phyloP scores from a whole-genome alignment of 768 basidiomycete genomes.

The Suillus hirtellus region DNA sequence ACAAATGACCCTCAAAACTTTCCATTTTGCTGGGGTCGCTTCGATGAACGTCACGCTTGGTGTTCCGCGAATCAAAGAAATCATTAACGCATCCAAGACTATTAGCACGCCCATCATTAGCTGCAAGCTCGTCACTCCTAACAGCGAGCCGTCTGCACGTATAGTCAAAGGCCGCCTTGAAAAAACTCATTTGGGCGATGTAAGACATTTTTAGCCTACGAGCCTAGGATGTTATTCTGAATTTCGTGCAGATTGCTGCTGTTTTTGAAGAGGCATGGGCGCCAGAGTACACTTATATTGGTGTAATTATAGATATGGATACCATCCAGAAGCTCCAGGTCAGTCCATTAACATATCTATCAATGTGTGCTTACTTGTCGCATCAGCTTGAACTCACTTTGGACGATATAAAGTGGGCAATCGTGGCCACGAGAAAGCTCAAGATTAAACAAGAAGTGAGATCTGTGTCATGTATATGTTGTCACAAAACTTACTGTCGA shows the following conservation, averaged over 20 bases:
- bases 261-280: conserved; percentile 97
- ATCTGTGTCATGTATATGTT: background rate
- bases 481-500: background rate
- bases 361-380: background rate
- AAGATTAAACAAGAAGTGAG: conserved; percentile 86
- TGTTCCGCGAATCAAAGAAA: conserved; percentile 99
- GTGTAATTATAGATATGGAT: conserved; percentile 86
- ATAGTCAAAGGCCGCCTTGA: conserved; percentile 97
- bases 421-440: conserved; percentile 82
- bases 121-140: conserved; percentile 82
- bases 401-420: conserved; percentile 92
- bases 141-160: conserved; percentile 92
- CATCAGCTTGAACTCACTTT: conserved; percentile 85
- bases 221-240: background rate
- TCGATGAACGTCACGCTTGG: conserved; percentile 99
- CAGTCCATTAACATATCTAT: conserved; percentile 1
- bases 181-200: conserved; percentile 93
- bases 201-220: conserved; percentile 36
- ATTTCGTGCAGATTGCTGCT: conserved; percentile 68
- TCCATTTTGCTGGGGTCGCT: conserved; percentile 99
- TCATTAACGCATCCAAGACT: conserved; percentile 97
- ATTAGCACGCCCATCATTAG: conserved; percentile 99
- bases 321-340: conserved; percentile 91
- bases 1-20: conserved; percentile 99
- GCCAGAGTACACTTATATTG: conserved; percentile 88